These are phyloP conservation scores for Calonectria ilicicola DNA, from an alignment of 2,329 filamentous ascomycete genomes.

Conservation along the genomic window DNA sequence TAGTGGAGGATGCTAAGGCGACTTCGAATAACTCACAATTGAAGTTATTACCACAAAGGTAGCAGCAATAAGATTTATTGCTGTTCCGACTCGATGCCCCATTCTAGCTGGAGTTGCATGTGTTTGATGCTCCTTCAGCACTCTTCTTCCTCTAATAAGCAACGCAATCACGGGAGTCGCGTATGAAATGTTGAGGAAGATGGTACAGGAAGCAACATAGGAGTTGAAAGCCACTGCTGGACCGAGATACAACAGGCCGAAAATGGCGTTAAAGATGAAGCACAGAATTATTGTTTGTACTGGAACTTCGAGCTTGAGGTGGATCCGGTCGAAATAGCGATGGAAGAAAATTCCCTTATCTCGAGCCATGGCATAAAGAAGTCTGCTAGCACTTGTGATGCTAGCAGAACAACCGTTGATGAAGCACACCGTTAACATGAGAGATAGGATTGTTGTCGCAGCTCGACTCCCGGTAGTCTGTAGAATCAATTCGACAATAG, in stretches of 20 bases:
- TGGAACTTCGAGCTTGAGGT: slow-evolving; percentile 53
- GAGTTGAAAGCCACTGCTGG: slow-evolving; percentile 58
- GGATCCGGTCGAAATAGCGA: slow-evolving; percentile 47
- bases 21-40: slow-evolving; percentile 35
- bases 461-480: slow-evolving; percentile 55
- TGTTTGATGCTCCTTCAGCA: slow-evolving; percentile 40
- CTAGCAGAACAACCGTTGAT: slow-evolving; percentile 59
- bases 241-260: slow-evolving; percentile 56
- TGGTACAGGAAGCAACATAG: slow-evolving; percentile 56
- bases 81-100: slow-evolving; percentile 39
- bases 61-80: slow-evolving; percentile 36
- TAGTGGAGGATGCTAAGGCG: neutral
- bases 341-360: slow-evolving; percentile 52
- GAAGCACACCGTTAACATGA: slow-evolving; percentile 57
- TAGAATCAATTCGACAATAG: slow-evolving; percentile 58
- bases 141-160: slow-evolving; percentile 47
- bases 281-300: slow-evolving; percentile 53
- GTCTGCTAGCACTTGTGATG: slow-evolving; percentile 55
- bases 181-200: slow-evolving; percentile 59
- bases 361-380: slow-evolving; percentile 59
- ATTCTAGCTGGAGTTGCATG: slow-evolving; percentile 43
- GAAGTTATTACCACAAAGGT: slow-evolving; percentile 51
- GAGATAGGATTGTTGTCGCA: slow-evolving; percentile 53
- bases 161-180: slow-evolving; percentile 53
- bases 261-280: slow-evolving; percentile 54